Base-by-base conservation (phyloP, 192 early-diverging fungal genomes). In the Podila epigama region DNA sequence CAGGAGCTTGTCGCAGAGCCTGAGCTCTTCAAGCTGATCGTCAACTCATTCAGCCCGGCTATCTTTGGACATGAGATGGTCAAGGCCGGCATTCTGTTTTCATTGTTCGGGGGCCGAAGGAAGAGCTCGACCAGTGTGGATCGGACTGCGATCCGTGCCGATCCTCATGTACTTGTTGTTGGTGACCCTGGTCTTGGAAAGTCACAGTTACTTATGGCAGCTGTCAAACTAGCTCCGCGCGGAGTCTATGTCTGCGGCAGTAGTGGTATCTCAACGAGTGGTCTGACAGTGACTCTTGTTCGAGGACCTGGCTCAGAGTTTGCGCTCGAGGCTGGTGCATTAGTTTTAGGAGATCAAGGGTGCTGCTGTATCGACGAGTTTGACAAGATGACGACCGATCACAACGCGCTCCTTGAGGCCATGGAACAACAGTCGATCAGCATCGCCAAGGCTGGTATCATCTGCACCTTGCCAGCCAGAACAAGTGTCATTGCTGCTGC, bases 301-400 rank as follows among this genome's bases (percentile, higher is more conserved):
- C 51, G 70, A 40, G 79, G 67, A 33, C 18, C 55, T 31, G 69
- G 66, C 32, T 67, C 63, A 8, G 68, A 72, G 33, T 67, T 68
- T 52, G 70, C 66, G 8, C 37, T 68, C 28, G 64, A 65, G 40
- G 87, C 67, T 35, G 89, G 89, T 8, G 93, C 95, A 2, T 77
- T 96, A 34, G 94, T 94, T n/a, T 89, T 95, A 67, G 92, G 90
- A 29, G 93, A 96, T 79, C 91, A 92, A 80, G 95, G 95, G 25
- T 90, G 92, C 41, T 96, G 95, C 58, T 85, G 93, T 20, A 95
- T 95, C 63, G 95, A 96, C 66, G 95, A 96, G 78, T 95, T 96
- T 82, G 94, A 95, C 73, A 96, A 95, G 69, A 92, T 94, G 86
- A 90, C 88, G 6, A 85, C 83, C 20, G 93, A 95, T 42, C 88